phyloP scores from a whole-genome alignment of 805 yeast genomes.

The Barnettozyma vustinii region DNA sequence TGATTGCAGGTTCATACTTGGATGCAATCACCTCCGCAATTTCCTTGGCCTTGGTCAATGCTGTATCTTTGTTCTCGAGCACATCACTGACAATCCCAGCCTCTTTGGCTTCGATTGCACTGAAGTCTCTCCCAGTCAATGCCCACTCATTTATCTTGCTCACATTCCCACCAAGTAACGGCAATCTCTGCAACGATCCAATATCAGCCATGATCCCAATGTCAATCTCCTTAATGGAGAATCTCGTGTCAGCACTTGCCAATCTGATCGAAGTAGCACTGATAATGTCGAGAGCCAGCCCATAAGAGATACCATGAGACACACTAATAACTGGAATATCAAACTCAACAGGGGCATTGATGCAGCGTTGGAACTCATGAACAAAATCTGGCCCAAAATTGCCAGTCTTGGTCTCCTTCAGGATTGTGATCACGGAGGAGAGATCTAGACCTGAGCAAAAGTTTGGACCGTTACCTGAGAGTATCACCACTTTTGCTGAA shows the following conservation, averaged over 20 bases:
- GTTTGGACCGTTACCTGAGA: slow-evolving; percentile 50
- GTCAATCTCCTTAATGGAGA: slow-evolving; percentile 64
- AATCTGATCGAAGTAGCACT: slow-evolving; percentile 54
- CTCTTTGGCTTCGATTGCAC: slow-evolving; percentile 45
- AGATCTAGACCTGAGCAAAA: slow-evolving; percentile 67
- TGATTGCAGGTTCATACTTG: slow-evolving; percentile 53
- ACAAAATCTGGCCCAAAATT: slow-evolving; percentile 33
- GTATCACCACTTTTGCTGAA: slow-evolving; percentile 47
- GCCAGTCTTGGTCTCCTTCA: slow-evolving; percentile 23
- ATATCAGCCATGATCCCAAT: slow-evolving; percentile 77
- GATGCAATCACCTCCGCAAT: slow-evolving; percentile 41
- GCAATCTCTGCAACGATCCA: slow-evolving; percentile 68
- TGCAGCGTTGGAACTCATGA: slow-evolving; percentile 51
- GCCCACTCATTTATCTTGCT: slow-evolving; percentile 57
- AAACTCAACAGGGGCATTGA: slow-evolving; percentile 42
- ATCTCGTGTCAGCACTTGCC: slow-evolving; percentile 43
- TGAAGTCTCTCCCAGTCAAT: slow-evolving; percentile 54
- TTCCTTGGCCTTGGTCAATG: slow-evolving; percentile 42
- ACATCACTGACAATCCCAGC: slow-evolving; percentile 53
- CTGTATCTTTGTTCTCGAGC: slow-evolving; percentile 41
- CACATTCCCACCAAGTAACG: slow-evolving; percentile 44
- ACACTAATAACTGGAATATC: slow-evolving; percentile 60
- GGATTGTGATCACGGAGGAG: slow-evolving; percentile 23
- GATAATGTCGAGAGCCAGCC: slow-evolving; percentile 65
- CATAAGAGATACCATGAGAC: slow-evolving; percentile 58